Evolutionary conservation across 441 rosid species (phyloP).

Genomic region (Syzygium malaccense): DNA sequence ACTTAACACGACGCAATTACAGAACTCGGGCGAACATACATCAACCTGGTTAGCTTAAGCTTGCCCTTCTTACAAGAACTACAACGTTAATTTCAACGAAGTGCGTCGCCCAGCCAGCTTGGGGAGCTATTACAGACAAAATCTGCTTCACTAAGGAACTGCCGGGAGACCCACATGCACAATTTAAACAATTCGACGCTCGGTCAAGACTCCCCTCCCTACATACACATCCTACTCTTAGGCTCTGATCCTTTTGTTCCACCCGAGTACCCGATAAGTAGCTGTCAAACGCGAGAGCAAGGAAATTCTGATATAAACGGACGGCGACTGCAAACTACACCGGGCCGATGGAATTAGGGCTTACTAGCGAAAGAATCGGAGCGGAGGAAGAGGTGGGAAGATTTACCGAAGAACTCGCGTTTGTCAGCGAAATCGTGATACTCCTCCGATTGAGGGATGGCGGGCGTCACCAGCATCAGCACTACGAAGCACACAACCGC

Average conservation of each 20-base stretch:
- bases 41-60: not conserved
- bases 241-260: not conserved
- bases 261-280: not conserved
- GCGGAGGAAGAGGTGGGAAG: not conserved
- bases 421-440: slow-evolving; percentile 93
- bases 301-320: not conserved
- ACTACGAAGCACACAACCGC: slow-evolving; percentile 56
- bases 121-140: slow-evolving; percentile 39
- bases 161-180: not conserved
- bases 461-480: slow-evolving; percentile 80
- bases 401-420: slow-evolving; percentile 63
- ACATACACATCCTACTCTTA: not conserved
- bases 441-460: slow-evolving; percentile 70
- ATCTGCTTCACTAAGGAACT: slow-evolving; percentile 10
- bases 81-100: not conserved
- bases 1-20: not conserved
- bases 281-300: not conserved
- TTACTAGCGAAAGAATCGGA: not conserved
- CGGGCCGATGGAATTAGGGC: not conserved
- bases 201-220: not conserved
- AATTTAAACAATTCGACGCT: not conserved
- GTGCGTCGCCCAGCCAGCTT: slow-evolving; percentile 18
- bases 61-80: not conserved
- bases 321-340: not conserved
- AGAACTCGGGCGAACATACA: not conserved